Conservation (phyloP, 2,329 filamentous ascomycete genomes). For the Colletotrichum acutatum region DNA sequence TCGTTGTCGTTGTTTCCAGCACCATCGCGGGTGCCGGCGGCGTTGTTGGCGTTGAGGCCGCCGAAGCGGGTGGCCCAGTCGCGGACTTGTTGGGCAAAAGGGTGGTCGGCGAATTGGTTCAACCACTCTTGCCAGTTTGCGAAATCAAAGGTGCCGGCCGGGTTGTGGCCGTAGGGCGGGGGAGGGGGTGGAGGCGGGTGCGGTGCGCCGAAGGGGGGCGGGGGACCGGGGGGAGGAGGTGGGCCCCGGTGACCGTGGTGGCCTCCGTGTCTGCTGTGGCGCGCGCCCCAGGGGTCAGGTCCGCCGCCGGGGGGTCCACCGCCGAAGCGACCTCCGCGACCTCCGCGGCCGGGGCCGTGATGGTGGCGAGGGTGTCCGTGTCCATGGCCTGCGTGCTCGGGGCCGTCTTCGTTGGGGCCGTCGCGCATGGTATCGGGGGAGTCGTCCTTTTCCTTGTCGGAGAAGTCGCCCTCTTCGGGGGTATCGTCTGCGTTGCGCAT, state of each 20-base stretch:
- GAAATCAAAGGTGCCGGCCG: constrained; percentile 48
- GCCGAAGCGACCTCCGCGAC: constrained; percentile 22
- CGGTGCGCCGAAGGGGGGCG: constrained; percentile 41
- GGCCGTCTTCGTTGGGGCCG: constrained; percentile 31
- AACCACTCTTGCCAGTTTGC: constrained; percentile 45
- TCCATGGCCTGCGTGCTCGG: constrained; percentile 47
- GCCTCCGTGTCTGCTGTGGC: constrained; percentile 10
- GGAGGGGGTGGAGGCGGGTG: constrained; percentile 33
- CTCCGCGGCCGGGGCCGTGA: constrained; percentile 38
- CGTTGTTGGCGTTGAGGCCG: constrained; percentile 4
- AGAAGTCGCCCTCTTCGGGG: constrained; percentile 40
- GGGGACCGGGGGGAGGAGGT: constrained; percentile 38
- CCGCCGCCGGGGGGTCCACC: constrained; percentile 23
- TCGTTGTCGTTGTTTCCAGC: constrained; percentile 36
- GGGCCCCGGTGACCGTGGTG: constrained; percentile 35
- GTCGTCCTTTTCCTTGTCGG: constrained; percentile 46
- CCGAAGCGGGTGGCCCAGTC: constrained; percentile 45
- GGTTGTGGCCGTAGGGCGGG: constrained; percentile 38
- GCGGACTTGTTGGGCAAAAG: constrained; percentile 54
- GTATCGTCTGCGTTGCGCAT: constrained; percentile 37
- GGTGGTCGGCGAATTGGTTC: constrained; percentile 53
- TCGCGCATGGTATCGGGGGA: constrained; percentile 47
- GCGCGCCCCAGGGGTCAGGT: constrained; percentile 12
- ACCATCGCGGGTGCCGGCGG: constrained; percentile 27
- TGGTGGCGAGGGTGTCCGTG: constrained; percentile 19